Base-by-base conservation (phyloP, 2,329 filamentous ascomycete genomes). In the Penicillium olsonii region DNA sequence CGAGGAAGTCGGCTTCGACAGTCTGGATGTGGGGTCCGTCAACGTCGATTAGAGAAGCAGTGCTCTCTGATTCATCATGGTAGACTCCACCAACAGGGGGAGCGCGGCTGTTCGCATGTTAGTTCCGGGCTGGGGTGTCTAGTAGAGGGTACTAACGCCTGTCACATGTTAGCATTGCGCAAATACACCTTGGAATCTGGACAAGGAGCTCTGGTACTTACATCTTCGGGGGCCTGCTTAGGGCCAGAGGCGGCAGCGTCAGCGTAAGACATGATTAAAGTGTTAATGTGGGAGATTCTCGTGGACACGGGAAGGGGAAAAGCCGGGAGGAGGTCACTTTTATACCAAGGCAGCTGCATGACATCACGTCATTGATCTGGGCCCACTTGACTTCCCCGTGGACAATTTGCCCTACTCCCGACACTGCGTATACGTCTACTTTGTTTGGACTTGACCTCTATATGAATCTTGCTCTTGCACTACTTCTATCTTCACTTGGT, bases 191-290 rank as follows among this genome's bases (percentile, higher is more conserved):
- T n/a, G n/a, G n/a, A n/a, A n/a, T n/a, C n/a, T n/a, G n/a, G 5
- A 15, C n/a, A 24, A 24, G n/a, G 6, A 33, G 49, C 29, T 26
- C 35, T 37, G 5, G n/a, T 38, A 66, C 69, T 64, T 64, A 78
- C 76, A 52, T 78, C 74, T 67, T 76, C 69, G 8, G 74, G 68
- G 40, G 71, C 65, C 60, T 78, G 76, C 60, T 74, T 74, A 7
- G 74, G 67, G 37, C 74, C 74, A 55, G 71, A 73, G 38, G 75
- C 71, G 45, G 75, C 75, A 62, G 71, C 73, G 60, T 75, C 68
- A 55, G 76, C 75, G 65, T 78, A 78, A 53, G 74, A 77, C 75
- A 78, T 78, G 45, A 42, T 67, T 52, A 37, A 45, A 42, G 45
- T 48, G n/a, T n/a, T 31, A n/a, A n/a, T n/a, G 29, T 31, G 29